Evolutionary conservation across 1,284 basidiomycete genomes (phyloP), one percentile per base, ranked within the genome.

Genomic region (Veloporphyrellus conicus): DNA sequence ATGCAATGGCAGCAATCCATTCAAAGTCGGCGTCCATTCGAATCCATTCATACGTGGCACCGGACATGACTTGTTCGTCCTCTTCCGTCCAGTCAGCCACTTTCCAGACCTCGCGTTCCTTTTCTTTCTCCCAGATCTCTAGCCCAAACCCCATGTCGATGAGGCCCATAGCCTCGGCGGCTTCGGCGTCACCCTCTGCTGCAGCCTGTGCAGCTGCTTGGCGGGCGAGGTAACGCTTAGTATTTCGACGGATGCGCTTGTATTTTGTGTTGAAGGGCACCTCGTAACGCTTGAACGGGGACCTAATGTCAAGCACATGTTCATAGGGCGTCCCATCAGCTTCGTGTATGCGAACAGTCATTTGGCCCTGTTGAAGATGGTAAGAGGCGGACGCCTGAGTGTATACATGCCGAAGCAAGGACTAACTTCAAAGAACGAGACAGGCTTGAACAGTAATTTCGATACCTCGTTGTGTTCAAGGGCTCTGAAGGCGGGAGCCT

Each of bases 191-290:
- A 39, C 90, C 90, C 57, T 92, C 90, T 1, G 92, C 93, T 4
- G 92, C 93, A 0, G 92, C 89, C 52, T 92, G 91, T 6, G 93
- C 93, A 3, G 92, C 92, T 1, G 90, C 88, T 67, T 96, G 93
- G 28, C 94, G 81, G 8, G 94, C 93, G 40, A 96, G 80, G 59
- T 96, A 96, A 16, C 93, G 87, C 66, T 95, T 95, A 18, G 92
- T 96, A 59, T 94, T 93, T 29, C 95, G 78, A 43, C 94, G 79
- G 15, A 97, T 90, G 53, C 96, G 91, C 70, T 98, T 99, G 71
- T 98, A 98, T 69, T 98, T 99, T n/a, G 95, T 98, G 67, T 99
- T 99, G 77, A 98, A 99, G 1, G 96, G 94, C 0, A 99, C 93
- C 61, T 96, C 93, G 64, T 92, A 97, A 12, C 89, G 84, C 66